Evolutionary conservation across 345 rosid species (phyloP).

Genomic region (Dipteronia dyeriana): DNA sequence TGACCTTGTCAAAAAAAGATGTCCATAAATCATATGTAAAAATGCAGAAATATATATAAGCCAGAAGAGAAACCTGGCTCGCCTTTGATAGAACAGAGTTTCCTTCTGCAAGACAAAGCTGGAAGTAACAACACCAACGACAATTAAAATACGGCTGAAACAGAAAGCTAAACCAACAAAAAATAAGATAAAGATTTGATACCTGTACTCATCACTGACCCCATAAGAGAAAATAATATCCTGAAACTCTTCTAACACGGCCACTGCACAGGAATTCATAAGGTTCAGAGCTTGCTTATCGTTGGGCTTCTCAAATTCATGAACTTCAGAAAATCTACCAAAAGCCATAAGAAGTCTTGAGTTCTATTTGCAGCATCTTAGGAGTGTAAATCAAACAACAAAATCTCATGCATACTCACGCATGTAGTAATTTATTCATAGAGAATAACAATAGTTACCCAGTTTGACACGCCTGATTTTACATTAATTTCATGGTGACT

Average conservation of each 20-base stretch:
- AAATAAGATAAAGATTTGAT: constrained; percentile 3
- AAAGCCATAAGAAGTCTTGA: constrained; percentile 32
- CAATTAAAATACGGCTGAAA: constrained; percentile 14
- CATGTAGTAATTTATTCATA: not conserved
- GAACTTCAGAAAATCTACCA: constrained; percentile 77
- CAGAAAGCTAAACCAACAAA: constrained; percentile 12
- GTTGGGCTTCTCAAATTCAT: constrained; percentile 89
- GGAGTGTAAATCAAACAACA: constrained; percentile 10
- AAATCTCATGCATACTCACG: not conserved
- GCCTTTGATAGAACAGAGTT: constrained; percentile 62
- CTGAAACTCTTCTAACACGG: constrained; percentile 65
- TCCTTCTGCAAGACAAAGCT: constrained; percentile 77
- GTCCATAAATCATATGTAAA: constrained; percentile 1
- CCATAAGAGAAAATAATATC: constrained; percentile 79
- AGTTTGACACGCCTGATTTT: constrained; percentile 7
- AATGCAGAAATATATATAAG: constrained; percentile 2
- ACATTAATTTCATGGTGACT: not conserved
- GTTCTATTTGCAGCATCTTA: constrained; percentile 26
- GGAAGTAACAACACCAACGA: constrained; percentile 29
- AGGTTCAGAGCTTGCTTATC: constrained; percentile 86
- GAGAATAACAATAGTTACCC: not conserved
- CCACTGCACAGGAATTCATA: constrained; percentile 87
- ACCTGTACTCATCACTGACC: constrained; percentile 96
- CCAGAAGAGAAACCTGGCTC: constrained; percentile 49
- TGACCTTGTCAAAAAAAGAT: not conserved